phyloP scores from a whole-genome alignment of 2,329 filamentous ascomycete genomes.

The Chaetomium olivaceum region DNA sequence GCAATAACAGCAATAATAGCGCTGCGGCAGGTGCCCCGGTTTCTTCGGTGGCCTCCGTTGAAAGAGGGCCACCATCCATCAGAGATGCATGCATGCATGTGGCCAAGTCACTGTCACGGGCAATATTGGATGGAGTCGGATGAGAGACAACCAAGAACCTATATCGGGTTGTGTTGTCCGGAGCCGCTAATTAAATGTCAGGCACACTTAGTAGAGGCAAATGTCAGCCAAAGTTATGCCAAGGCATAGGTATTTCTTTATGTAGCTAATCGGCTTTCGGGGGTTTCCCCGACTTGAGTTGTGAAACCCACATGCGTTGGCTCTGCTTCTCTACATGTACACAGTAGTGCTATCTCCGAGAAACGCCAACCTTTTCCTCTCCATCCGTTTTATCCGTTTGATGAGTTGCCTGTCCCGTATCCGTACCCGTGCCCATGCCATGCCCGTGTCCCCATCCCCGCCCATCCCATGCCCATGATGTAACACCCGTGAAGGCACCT shows the following conservation, averaged over 20 bases:
- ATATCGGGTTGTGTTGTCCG: not conserved
- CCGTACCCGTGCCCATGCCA: not conserved
- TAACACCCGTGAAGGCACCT: constrained; percentile 4
- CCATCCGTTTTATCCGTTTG: constrained; percentile 7
- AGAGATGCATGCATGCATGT: constrained; percentile 7
- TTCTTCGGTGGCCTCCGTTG: not conserved
- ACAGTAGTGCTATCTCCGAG: not conserved
- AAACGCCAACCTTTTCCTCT: not conserved
- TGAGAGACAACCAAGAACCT: not conserved
- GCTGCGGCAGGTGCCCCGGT: not conserved
- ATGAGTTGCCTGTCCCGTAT: not conserved
- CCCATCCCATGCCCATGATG: not conserved
- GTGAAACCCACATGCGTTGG: constrained; percentile 15
- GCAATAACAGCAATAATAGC: not conserved
- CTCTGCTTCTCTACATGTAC: not conserved
- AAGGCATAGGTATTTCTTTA: not conserved
- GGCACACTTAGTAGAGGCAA: not conserved
- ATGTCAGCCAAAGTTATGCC: not conserved
- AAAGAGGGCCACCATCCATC: not conserved
- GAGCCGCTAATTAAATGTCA: not conserved
- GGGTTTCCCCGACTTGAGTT: constrained; percentile 4
- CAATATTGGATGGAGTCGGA: not conserved
- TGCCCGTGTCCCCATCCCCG: not conserved
- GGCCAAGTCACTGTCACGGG: constrained; percentile 11
- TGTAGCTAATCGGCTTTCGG: not conserved